A percentile compares a stretch with the other conserved stretches of the same genome.
These are phyloP conservation scores for Didymella segeticola DNA, from an alignment of 2,329 filamentous ascomycete species.

Conservation along the genomic window DNA sequence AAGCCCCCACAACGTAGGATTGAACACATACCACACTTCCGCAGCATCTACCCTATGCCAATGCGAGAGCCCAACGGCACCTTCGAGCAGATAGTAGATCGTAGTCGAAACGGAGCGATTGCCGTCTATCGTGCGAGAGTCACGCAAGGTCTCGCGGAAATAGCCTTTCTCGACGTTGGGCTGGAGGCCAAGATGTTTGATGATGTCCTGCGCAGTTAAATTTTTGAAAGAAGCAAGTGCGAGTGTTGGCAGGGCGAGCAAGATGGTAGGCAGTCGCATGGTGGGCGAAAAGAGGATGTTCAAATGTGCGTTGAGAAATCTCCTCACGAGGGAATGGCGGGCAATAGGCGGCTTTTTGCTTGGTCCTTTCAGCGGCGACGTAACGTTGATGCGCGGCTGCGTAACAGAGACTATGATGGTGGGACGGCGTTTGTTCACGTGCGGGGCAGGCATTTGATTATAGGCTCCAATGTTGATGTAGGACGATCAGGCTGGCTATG, in stretches of 20 bases:
- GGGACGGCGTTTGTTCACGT: not conserved
- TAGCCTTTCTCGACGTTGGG: conserved; percentile 2
- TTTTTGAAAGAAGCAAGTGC: not conserved
- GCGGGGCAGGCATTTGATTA: not conserved
- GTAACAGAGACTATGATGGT: not conserved
- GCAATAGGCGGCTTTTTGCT: too few relatives aligned
- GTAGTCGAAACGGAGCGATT: conserved; percentile 55
- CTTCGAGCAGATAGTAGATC: conserved; percentile 62
- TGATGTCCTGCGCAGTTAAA: not conserved
- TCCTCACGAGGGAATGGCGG: too few relatives aligned
- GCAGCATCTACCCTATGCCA: conserved; percentile 60
- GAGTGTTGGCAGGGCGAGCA: not conserved
- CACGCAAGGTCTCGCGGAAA: not conserved
- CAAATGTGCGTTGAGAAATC: too few relatives aligned
- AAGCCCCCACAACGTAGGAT: not conserved
- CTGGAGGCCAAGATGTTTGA: not conserved
- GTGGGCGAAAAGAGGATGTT: not conserved
- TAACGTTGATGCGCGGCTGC: not conserved
- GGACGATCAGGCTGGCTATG: not conserved
- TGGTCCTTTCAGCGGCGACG: too few relatives aligned
- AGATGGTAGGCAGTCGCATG: not conserved
- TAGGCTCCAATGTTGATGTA: not conserved
- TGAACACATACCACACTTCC: conserved; percentile 40
- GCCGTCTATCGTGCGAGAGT: not conserved
- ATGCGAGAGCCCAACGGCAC: conserved; percentile 40